Evolutionary conservation across 108 stramenopile genomes (phyloP).

Genomic region (Skeletonema costatum): DNA sequence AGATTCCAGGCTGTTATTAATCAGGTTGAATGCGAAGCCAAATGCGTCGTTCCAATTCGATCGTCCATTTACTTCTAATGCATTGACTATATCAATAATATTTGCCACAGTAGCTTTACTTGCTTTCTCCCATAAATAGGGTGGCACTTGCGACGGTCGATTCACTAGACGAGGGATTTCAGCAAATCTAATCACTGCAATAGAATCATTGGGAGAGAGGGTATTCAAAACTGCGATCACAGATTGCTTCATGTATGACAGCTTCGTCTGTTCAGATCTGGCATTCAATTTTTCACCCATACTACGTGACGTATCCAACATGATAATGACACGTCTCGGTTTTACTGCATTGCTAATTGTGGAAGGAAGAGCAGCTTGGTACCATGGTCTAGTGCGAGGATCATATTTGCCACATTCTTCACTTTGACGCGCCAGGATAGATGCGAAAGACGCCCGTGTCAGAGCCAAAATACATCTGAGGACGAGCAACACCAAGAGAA

Average conservation of each 20-base stretch:
- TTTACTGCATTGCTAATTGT: conserved; percentile 27
- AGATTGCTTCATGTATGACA: conserved; percentile 26
- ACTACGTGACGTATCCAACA: conserved; percentile 42
- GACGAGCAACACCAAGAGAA: conserved; percentile 37
- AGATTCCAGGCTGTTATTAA: conserved; percentile 16
- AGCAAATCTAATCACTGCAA: conserved; percentile 35
- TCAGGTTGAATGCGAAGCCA: conserved; percentile 24
- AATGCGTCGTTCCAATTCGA: conserved; percentile 32
- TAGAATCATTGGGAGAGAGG: conserved; percentile 19
- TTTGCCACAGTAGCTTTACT: conserved; percentile 8
- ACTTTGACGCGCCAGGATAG: conserved; percentile 53
- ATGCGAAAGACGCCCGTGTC: conserved; percentile 61
- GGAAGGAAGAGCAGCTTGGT: conserved; percentile 50
- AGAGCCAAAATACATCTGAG: conserved; percentile 58
- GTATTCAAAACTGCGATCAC: conserved; percentile 13
- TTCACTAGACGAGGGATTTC: conserved; percentile 21
- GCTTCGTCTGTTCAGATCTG: conserved; percentile 14
- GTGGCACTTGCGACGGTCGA: not conserved
- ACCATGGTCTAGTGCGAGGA: conserved; percentile 70
- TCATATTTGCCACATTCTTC: conserved; percentile 59
- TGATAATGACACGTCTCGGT: conserved; percentile 40
- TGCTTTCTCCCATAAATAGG: conserved; percentile 33
- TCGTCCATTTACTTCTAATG: conserved; percentile 17
- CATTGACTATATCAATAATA: conserved; percentile 24
- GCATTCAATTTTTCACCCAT: conserved; percentile 26